phyloP scores from a whole-genome alignment of 352 stramenopile genomes.

The Pythium pyrilobum region DNA sequence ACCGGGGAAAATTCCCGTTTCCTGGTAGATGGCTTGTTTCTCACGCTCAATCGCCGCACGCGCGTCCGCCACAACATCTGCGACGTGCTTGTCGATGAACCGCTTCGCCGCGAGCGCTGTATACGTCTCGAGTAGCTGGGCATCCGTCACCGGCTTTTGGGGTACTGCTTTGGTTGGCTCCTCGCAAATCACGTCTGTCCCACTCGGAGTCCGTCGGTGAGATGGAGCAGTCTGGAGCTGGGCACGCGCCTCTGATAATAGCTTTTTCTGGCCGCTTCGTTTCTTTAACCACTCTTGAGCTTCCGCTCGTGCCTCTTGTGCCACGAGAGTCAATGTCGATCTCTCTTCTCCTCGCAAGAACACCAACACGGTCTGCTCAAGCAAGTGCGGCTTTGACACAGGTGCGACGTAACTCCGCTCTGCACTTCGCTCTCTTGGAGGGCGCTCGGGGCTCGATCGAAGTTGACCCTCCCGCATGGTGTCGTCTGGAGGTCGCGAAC shows the following conservation, averaged over 20 bases:
- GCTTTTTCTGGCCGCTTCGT: constrained; percentile 68
- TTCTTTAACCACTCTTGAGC: constrained; percentile 70
- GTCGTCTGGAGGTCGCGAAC: not conserved
- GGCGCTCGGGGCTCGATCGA: not conserved
- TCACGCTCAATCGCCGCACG: constrained; percentile 63
- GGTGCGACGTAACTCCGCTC: not conserved
- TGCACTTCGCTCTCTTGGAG: not conserved
- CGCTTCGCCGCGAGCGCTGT: constrained; percentile 46
- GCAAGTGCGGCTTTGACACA: not conserved
- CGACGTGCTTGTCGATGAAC: constrained; percentile 78
- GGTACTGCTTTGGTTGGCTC: not conserved
- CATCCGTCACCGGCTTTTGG: constrained; percentile 11
- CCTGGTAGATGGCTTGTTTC: constrained; percentile 57
- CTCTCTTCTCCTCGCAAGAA: constrained; percentile 58
- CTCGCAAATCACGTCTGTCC: too few species aligned
- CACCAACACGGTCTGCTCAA: constrained; percentile 28
- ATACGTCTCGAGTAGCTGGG: constrained; percentile 44
- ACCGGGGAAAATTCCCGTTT: constrained; percentile 57
- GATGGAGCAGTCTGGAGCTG: constrained; percentile 44
- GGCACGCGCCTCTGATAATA: constrained; percentile 58
- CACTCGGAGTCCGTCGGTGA: constrained; percentile 40
- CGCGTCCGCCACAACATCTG: constrained; percentile 52
- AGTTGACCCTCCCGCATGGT: too few species aligned
- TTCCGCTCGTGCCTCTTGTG: constrained; percentile 55
- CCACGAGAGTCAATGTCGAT: constrained; percentile 58